phyloP scores from a whole-genome alignment of 148 eudicot genomes.

The Oxyria digyna region DNA sequence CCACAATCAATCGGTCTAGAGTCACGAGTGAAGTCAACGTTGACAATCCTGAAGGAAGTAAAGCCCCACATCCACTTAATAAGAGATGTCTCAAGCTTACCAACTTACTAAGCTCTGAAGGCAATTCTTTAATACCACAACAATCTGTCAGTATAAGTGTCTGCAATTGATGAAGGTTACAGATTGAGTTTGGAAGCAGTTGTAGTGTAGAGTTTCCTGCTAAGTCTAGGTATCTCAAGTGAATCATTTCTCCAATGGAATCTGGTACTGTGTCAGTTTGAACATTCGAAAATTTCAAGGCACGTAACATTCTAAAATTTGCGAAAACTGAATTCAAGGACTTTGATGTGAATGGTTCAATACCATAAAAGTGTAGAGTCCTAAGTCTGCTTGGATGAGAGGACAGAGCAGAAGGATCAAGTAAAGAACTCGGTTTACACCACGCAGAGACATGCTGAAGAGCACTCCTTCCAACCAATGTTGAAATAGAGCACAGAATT shows the following conservation, averaged over 20 bases:
- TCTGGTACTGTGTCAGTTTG: neutral
- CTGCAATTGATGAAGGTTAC: neutral
- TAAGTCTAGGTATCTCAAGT: constrained; percentile 8
- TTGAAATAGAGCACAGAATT: no score
- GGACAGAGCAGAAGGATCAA: neutral
- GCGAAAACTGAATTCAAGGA: neutral
- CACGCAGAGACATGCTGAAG: neutral
- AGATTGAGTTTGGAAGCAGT: constrained; percentile 4
- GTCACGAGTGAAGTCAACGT: neutral
- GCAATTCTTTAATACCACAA: neutral
- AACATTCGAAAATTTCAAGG: neutral
- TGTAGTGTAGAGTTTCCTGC: neutral
- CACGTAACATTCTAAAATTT: constrained; percentile 9
- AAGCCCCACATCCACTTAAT: neutral
- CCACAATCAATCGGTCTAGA: neutral
- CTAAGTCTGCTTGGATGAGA: neutral
- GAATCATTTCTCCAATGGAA: constrained; percentile 8
- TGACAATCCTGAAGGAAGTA: neutral
- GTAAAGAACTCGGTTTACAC: no score
- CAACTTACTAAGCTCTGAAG: constrained; percentile 14
- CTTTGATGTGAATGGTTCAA: neutral
- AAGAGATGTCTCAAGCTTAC: neutral
- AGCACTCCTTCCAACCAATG: neutral
- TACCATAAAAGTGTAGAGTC: neutral
- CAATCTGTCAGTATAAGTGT: neutral